Evolutionary conservation across 2,329 filamentous ascomycete genomes (phyloP), one percentile per base, ranked within the genome.

Genomic region (Sporothrix variecibatus): DNA sequence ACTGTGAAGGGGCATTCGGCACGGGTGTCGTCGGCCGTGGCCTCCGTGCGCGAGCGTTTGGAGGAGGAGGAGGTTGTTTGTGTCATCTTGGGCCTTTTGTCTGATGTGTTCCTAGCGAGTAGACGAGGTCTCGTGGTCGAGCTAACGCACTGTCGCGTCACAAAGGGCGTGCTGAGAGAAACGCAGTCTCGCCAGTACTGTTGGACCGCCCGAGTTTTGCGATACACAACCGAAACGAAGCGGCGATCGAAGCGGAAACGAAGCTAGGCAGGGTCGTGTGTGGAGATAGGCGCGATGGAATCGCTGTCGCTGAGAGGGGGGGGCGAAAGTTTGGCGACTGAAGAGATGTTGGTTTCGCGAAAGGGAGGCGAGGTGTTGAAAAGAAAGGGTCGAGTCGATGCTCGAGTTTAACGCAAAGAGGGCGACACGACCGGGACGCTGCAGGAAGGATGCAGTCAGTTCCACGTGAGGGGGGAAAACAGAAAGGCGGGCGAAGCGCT

Each of bases 1-100:
- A 89, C 83, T 53, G 80, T 81, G 75, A 88, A 90, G 12, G 87
- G 87, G 76, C 87, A 89, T 77, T 89, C 87, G 78, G 88, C 88
- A 77, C 86, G 84, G 76, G 83, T 85, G 77, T 88, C 87, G 75
- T 87, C 84, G 75, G 83, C 81, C 23, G 71, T 56, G 73, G 81
- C 78, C 71, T 86, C 83, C 72, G 83, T 80, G 78, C 86, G 85
- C 75, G 86, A 85, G 77, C 88, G 85, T 82, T 89, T 89, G 7
- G 68, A 56, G 11, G 67, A 60, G 31, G 75, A 60, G 3, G 75
- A 53, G 6, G 40, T 43, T 20, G 75, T 56, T 38, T 76, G 74
- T 28, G 76, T 68, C 76, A 77, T 77, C 23, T 31, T 31, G 62
- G 6, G 31, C 6, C 23, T 11, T 34, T 20, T 8, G 64, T 12